Conservation (phyloP, 2,329 filamentous ascomycete species). For the Cladorrhinum sp. region DNA sequence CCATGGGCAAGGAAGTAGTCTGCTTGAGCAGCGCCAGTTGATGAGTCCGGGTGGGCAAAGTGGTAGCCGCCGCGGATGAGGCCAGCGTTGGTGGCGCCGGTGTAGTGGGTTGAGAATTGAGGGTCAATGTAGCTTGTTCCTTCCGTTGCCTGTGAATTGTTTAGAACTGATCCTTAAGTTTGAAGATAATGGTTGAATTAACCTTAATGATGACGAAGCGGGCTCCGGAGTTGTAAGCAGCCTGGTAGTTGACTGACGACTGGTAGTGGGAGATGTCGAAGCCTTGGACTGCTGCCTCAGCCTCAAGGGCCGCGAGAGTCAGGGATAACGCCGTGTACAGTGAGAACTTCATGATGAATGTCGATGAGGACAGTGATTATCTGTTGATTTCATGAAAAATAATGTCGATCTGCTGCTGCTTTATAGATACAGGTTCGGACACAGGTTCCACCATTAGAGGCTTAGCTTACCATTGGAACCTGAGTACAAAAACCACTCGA, state of each 20-base stretch:
- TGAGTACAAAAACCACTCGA: no score
- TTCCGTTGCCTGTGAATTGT: conserved; percentile 45
- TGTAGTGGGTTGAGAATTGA: conserved; percentile 49
- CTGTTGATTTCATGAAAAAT: neutral
- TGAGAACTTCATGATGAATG: neutral
- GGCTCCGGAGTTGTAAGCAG: conserved; percentile 38
- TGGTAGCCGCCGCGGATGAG: conserved; percentile 57
- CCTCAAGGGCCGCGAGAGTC: conserved; percentile 8
- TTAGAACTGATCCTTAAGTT: no score
- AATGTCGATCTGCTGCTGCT: neutral
- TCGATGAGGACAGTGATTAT: neutral
- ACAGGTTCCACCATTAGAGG: neutral
- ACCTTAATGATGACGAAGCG: conserved; percentile 47
- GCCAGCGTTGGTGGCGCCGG: conserved; percentile 46
- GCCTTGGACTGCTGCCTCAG: conserved; percentile 35
- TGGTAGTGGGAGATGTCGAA: conserved; percentile 45
- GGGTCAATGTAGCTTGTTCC: conserved; percentile 46
- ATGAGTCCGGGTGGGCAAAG: conserved; percentile 47
- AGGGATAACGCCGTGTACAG: neutral
- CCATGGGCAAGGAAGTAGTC: conserved; percentile 51
- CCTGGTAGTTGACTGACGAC: conserved; percentile 36
- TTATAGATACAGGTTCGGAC: neutral
- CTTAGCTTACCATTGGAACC: neutral
- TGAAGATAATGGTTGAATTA: neutral
- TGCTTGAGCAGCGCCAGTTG: conserved; percentile 47